Percentiles rank a stretch among this genome's conserved stretches.
Conservation (phyloP, 441 rosid species). For the Kokia cookei region DNA sequence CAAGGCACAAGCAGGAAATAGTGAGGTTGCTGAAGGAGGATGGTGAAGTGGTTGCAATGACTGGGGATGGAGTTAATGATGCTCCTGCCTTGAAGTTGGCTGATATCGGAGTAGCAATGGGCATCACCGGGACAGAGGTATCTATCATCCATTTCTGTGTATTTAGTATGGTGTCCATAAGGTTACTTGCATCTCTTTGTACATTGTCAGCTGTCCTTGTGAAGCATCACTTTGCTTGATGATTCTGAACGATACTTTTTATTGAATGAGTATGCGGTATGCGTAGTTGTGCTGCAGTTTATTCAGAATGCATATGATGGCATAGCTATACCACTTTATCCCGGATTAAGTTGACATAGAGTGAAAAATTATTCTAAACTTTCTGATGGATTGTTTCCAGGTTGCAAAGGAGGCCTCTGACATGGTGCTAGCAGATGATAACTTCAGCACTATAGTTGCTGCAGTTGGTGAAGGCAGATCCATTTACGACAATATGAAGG, state of each 20-base stretch:
- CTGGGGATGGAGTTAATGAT: constrained; percentile 95
- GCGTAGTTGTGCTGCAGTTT: not conserved
- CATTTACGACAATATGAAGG: constrained; percentile 91
- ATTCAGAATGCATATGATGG: not conserved
- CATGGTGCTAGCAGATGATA: constrained; percentile 97
- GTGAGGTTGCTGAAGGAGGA: constrained; percentile 92
- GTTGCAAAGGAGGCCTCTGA: constrained; percentile 98
- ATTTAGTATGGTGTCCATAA: not conserved
- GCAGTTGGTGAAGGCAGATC: constrained; percentile 98
- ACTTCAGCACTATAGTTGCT: constrained; percentile 88
- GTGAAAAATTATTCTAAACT: not conserved
- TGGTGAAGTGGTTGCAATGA: constrained; percentile 97
- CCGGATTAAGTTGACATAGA: not conserved
- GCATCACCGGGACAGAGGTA: constrained; percentile 92
- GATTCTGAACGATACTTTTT: not conserved
- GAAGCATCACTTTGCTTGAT: not conserved
- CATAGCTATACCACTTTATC: not conserved
- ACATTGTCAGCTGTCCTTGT: not conserved
- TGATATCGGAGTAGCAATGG: constrained; percentile 94
- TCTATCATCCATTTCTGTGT: not conserved
- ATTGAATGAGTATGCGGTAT: not conserved
- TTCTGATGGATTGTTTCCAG: constrained; percentile 27
- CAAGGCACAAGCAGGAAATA: constrained; percentile 95
- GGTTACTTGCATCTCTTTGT: not conserved
- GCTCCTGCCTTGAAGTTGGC: constrained; percentile 93